Evolutionary conservation across 169 alveolate genomes (phyloP).

Genomic region (Theileria parva): DNA sequence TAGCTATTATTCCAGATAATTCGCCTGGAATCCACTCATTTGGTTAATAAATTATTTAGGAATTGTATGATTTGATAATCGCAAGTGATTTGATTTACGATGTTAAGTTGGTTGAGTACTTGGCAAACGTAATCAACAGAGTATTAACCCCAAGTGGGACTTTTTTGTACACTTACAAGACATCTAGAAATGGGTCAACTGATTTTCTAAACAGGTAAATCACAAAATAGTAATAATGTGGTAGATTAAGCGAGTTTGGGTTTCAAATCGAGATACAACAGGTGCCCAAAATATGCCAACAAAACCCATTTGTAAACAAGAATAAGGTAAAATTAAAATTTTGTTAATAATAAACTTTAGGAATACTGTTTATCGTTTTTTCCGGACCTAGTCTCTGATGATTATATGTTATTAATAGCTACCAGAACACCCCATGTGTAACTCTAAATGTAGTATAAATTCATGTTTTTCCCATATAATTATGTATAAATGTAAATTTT

Average conservation of each 20-base stretch:
- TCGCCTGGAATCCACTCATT: neutral
- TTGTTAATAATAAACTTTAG: neutral
- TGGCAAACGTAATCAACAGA: slow-evolving; percentile 38
- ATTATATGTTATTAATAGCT: slow-evolving; percentile 51
- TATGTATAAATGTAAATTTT: neutral
- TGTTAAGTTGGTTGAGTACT: slow-evolving; percentile 54
- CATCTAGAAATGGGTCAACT: slow-evolving; percentile 66
- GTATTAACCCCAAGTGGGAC: slow-evolving; percentile 54
- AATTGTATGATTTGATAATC: slow-evolving; percentile 57
- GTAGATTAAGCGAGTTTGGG: slow-evolving; percentile 42
- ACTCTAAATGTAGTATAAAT: neutral
- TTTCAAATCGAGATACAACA: slow-evolving; percentile 30
- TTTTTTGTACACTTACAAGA: slow-evolving; percentile 67
- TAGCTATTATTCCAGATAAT: neutral
- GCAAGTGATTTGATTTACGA: slow-evolving; percentile 77
- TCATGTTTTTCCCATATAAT: neutral
- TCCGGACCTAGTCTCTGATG: slow-evolving; percentile 52
- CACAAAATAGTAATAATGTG: neutral
- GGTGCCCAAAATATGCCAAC: slow-evolving; percentile 36
- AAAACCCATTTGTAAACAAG: slow-evolving; percentile 28
- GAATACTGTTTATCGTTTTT: slow-evolving; percentile 29
- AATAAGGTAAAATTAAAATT: slow-evolving; percentile 8
- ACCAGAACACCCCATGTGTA: slow-evolving; percentile 23
- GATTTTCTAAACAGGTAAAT: slow-evolving; percentile 56
- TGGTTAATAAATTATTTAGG: neutral